These are phyloP conservation scores for Trichoderma simmonsii DNA, from an alignment of 2,329 filamentous ascomycete genomes.

Conservation along the genomic window DNA sequence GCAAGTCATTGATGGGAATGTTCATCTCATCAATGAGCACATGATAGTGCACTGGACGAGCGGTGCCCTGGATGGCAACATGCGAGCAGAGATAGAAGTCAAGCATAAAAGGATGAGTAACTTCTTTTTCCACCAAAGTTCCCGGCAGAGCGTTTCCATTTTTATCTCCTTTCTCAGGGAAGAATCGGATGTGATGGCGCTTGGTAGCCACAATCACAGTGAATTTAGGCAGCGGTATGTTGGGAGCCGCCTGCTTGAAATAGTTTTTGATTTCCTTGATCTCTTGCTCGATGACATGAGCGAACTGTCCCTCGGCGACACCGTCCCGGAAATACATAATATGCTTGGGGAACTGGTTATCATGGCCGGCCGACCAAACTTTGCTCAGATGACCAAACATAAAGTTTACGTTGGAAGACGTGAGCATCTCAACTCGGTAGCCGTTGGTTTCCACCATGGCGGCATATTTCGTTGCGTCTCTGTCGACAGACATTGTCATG, in stretches of 20 bases:
- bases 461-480: constrained; percentile 68
- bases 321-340: constrained; percentile 94
- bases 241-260: constrained; percentile 43
- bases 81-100: constrained; percentile 72
- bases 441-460: constrained; percentile 82
- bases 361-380: constrained; percentile 61
- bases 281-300: constrained; percentile 75
- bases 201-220: constrained; percentile 89
- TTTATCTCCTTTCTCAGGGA: constrained; percentile 68
- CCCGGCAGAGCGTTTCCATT: constrained; percentile 84
- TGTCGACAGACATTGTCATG: constrained; percentile 78
- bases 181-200: constrained; percentile 91
- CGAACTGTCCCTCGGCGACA: constrained; percentile 82
- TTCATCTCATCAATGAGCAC: constrained; percentile 79
- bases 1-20: constrained; percentile 65
- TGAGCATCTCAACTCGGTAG: constrained; percentile 75
- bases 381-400: constrained; percentile 64
- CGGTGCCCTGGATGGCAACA: constrained; percentile 85
- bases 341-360: constrained; percentile 53
- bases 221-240: constrained; percentile 57
- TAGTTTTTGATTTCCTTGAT: constrained; percentile 65
- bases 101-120: constrained; percentile 87
- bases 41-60: constrained; percentile 88
- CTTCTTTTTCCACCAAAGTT: constrained; percentile 80
- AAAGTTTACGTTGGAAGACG: constrained; percentile 58